These are phyloP conservation scores for Boechera stricta DNA, from an alignment of 345 rosid genomes.

Conservation along the genomic window DNA sequence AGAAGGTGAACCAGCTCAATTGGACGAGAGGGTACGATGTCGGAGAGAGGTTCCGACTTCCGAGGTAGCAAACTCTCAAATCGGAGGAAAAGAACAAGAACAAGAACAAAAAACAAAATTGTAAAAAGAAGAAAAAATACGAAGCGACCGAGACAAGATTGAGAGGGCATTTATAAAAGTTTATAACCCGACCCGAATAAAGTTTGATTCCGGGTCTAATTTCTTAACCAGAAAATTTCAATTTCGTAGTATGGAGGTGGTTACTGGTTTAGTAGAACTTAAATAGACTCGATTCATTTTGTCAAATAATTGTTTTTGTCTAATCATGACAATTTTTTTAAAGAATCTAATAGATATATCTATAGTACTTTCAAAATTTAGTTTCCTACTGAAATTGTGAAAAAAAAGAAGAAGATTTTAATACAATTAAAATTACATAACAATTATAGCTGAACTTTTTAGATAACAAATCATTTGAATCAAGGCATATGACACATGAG, in stretches of 20 bases:
- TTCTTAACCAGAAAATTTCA: background rate
- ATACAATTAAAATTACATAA: no score
- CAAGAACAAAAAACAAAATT: background rate
- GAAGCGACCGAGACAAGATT: slow-evolving; percentile 26
- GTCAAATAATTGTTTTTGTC: background rate
- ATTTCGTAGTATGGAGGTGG: background rate
- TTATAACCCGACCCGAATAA: slow-evolving; percentile 38
- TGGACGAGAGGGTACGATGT: slow-evolving; percentile 1
- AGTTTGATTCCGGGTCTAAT: slow-evolving; percentile 23
- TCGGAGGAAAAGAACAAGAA: background rate
- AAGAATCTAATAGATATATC: background rate
- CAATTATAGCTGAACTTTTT: background rate
- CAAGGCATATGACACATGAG: no score
- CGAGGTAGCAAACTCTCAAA: slow-evolving; percentile 18
- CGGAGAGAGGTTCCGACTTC: slow-evolving; percentile 26
- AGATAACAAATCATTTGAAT: no score
- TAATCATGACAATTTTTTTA: background rate
- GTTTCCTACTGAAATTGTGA: background rate
- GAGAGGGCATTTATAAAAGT: slow-evolving; percentile 33
- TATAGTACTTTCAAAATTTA: background rate
- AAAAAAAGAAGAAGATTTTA: no score
- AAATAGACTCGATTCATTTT: background rate
- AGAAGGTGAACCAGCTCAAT: slow-evolving; percentile 31
- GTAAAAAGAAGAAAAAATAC: slow-evolving; percentile 18
- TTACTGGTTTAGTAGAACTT: background rate